Conservation (phyloP, 768 basidiomycete species). For the Leccinum aurantiacum region DNA sequence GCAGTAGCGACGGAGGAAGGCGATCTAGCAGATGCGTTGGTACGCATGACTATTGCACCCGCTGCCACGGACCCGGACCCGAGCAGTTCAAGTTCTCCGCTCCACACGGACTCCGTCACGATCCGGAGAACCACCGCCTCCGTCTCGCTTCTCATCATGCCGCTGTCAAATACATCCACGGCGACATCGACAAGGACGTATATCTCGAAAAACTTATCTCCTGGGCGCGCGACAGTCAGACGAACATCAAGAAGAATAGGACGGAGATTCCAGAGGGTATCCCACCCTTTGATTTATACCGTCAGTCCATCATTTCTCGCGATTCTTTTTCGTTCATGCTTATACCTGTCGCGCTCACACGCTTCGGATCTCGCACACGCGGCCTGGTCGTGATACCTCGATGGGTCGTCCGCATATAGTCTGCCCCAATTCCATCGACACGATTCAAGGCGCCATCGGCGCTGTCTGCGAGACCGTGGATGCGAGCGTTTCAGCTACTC, state of each 20-base stretch:
- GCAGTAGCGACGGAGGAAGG: slow-evolving; percentile 40
- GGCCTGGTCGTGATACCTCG: background rate
- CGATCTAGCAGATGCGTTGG: slow-evolving; percentile 48
- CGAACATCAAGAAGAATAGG: slow-evolving; percentile 58
- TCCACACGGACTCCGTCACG: slow-evolving; percentile 34
- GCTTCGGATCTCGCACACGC: background rate
- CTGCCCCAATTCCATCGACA: slow-evolving; percentile 71
- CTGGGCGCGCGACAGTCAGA: slow-evolving; percentile 59
- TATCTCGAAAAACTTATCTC: slow-evolving; percentile 62
- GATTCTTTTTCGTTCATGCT: background rate
- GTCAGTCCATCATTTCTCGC: slow-evolving; percentile 41
- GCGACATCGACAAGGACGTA: slow-evolving; percentile 63
- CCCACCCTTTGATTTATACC: slow-evolving; percentile 80
- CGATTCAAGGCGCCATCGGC: slow-evolving; percentile 79
- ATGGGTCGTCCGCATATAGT: slow-evolving; percentile 43
- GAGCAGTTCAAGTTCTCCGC: slow-evolving; percentile 10
- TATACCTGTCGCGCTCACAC: background rate
- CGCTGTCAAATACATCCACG: slow-evolving; percentile 74
- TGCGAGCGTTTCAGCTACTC: slow-evolving; percentile 41
- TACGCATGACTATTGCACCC: slow-evolving; percentile 40
- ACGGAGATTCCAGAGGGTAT: slow-evolving; percentile 76
- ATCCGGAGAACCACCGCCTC: slow-evolving; percentile 55
- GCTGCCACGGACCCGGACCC: background rate
- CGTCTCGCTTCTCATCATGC: slow-evolving; percentile 55
- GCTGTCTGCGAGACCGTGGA: slow-evolving; percentile 91